Evolutionary conservation across 1,139 yeast species (phyloP), one percentile per base, ranked within the genome.

Genomic region (Casaregolazyma lundiana): DNA sequence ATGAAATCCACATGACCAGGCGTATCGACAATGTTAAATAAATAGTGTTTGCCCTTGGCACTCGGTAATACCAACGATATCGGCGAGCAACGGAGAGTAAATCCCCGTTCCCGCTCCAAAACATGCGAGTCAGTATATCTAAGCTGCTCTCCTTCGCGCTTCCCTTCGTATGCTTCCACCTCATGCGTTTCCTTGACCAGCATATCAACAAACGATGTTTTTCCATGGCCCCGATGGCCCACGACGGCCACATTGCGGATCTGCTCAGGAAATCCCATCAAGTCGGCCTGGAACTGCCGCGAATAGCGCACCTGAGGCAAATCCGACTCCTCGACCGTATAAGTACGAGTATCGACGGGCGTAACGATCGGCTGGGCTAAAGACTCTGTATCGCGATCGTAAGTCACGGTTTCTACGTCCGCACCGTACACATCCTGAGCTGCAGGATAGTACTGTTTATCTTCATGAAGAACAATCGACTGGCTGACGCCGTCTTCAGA

Each of bases 1-100:
- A 73, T 66, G 60, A 92, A 92, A 58, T 88, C 83, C 1, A 78
- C 76, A 65, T 92, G 97, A 0, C 99, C 99, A 0, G 99, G 99
- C 0, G 96, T 73, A 58, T 94, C 98, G 1, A 88, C 53, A 2
- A 89, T 55, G 57, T 84, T 87, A 22, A 83, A 58, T 1, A 78
- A 75, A 34, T 68, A 67, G 0, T 95, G 81, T 53, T 74, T 78
- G 1, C 75, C 80, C 17, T 69, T 70, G 21, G 76, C 53, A 57
- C 79, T 80, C 0, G 76, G 77, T n/a, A 84, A 62, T 8, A 90
- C 63, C 15, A 88, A 56, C 0, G 94, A 71, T 53, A 85, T 72
- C 0, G 88, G 81, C 1, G 83, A 68, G 1, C 82, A 49, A 55
- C 82, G 82, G 17, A 88, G 73, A 1, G 95, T 73, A 11, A 87